Percentiles rank a stretch among this genome's conserved stretches.
Conservation (phyloP, 2,329 filamentous ascomycete genomes). For the Coniochaeta sp. region DNA sequence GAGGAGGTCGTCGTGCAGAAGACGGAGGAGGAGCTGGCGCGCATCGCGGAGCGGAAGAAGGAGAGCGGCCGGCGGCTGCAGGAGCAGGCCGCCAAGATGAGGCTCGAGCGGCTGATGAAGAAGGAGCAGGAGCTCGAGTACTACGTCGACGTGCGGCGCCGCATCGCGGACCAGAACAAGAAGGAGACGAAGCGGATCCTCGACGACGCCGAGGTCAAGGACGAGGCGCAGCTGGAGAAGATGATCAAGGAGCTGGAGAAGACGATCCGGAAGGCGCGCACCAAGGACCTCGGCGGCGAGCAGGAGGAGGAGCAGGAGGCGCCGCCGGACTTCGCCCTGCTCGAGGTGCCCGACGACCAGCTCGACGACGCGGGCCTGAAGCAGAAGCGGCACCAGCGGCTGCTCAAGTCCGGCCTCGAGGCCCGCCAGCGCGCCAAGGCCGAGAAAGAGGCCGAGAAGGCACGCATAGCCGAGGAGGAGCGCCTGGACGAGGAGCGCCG, state of each 20-base stretch:
- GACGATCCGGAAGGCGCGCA: conserved; percentile 80
- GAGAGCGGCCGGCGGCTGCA: conserved; percentile 88
- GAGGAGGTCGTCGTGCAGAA: conserved; percentile 89
- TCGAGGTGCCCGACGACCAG: conserved; percentile 86
- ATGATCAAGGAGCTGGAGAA: conserved; percentile 85
- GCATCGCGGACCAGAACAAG: conserved; percentile 70
- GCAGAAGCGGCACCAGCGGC: conserved; percentile 82
- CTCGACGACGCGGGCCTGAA: conserved; percentile 88
- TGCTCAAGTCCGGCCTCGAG: conserved; percentile 93
- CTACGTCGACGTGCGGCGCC: conserved; percentile 74
- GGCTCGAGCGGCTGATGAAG: conserved; percentile 86
- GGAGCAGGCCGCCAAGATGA: conserved; percentile 96
- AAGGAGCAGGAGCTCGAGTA: conserved; percentile 96
- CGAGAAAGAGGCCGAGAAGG: conserved; percentile 90
- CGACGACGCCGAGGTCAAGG: conserved; percentile 86
- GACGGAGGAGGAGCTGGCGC: conserved; percentile 85
- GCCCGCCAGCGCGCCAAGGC: conserved; percentile 89
- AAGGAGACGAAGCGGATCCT: conserved; percentile 83
- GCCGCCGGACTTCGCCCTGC: conserved; percentile 75
- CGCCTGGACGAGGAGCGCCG: conserved; percentile 76
- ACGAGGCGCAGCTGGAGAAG: conserved; percentile 79
- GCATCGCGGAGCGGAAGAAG: conserved; percentile 87
- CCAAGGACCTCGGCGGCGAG: conserved; percentile 82
- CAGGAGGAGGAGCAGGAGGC: conserved; percentile 77
- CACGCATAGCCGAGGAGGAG: conserved; percentile 74